Percentiles rank a stretch among this genome's conserved stretches.
Evolutionary conservation across 2,329 filamentous ascomycete species (phyloP).

Genomic region (Fusarium sp.): DNA sequence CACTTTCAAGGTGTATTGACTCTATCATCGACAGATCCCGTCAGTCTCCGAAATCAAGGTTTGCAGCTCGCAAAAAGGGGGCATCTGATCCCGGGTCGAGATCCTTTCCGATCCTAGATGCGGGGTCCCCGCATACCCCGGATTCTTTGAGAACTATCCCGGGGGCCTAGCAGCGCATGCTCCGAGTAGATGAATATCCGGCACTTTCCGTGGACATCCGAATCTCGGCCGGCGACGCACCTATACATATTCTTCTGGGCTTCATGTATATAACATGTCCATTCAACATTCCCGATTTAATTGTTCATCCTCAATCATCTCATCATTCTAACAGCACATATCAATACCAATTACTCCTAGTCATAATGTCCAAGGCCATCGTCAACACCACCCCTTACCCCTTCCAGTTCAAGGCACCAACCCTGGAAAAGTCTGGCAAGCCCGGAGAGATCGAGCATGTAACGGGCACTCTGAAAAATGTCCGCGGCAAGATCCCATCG

Average conservation of each 20-base stretch:
- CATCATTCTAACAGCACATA: background rate
- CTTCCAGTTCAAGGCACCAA: slow-evolving; percentile 45
- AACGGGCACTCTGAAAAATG: slow-evolving; percentile 15
- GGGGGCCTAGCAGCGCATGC: background rate
- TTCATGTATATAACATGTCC: background rate
- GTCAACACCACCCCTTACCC: slow-evolving; percentile 50
- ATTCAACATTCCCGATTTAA: accelerated
- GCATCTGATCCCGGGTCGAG: background rate
- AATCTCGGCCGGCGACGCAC: too few species aligned
- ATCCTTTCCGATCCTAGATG: background rate
- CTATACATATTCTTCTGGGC: accelerated
- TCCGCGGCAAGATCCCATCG: slow-evolving; percentile 49
- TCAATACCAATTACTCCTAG: background rate
- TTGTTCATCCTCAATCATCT: background rate
- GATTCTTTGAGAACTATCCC: background rate
- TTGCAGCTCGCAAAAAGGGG: background rate
- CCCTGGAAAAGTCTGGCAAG: slow-evolving; percentile 27
- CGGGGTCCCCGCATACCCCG: slow-evolving; percentile 8
- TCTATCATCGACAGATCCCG: background rate
- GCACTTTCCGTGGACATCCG: background rate
- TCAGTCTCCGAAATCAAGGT: background rate
- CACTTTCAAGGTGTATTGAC: background rate
- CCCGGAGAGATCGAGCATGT: slow-evolving; percentile 22
- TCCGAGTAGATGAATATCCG: background rate
- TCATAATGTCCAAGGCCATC: slow-evolving; percentile 41